Evolutionary conservation across 2,329 filamentous ascomycete species (phyloP).

Genomic region (Aspergillus sp.): DNA sequence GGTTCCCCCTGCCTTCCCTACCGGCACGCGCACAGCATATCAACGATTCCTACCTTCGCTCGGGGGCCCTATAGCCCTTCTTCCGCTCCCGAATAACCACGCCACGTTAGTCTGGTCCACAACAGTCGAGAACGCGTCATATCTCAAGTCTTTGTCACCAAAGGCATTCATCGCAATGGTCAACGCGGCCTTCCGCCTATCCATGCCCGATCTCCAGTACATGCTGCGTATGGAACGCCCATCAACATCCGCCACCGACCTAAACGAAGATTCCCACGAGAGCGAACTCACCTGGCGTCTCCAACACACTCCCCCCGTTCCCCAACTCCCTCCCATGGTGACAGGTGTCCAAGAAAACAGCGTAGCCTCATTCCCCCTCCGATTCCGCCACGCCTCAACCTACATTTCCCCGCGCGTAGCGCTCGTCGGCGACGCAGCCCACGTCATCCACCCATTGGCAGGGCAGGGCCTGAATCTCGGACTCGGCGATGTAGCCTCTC

Average conservation of each 20-base stretch:
- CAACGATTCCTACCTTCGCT: slow-evolving; percentile 88
- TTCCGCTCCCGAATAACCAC: slow-evolving; percentile 82
- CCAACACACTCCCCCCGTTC: slow-evolving; percentile 65
- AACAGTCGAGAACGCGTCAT: slow-evolving; percentile 75
- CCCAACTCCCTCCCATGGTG: slow-evolving; percentile 68
- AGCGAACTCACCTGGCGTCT: slow-evolving; percentile 86
- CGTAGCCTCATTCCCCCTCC: slow-evolving; percentile 87
- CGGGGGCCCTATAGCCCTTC: slow-evolving; percentile 81
- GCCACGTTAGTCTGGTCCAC: slow-evolving; percentile 95
- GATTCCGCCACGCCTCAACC: slow-evolving; percentile 88
- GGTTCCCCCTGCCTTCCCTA: slow-evolving; percentile 34
- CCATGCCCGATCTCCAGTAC: slow-evolving; percentile 77
- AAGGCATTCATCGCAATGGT: slow-evolving; percentile 83
- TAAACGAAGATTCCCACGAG: slow-evolving; percentile 54
- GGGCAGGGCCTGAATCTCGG: slow-evolving; percentile 95
- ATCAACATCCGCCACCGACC: slow-evolving; percentile 19
- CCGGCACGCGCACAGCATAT: slow-evolving; percentile 74
- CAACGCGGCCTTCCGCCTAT: slow-evolving; percentile 88
- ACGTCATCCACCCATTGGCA: slow-evolving; percentile 91
- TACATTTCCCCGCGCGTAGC: slow-evolving; percentile 91
- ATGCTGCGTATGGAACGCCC: slow-evolving; percentile 69
- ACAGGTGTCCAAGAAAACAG: slow-evolving; percentile 75
- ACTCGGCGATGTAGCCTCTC: slow-evolving; percentile 81
- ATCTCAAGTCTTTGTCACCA: slow-evolving; percentile 74
- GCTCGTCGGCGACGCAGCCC: slow-evolving; percentile 90